phyloP scores from a whole-genome alignment of 2,329 filamentous ascomycete species.

The Aspergillus udagawae region DNA sequence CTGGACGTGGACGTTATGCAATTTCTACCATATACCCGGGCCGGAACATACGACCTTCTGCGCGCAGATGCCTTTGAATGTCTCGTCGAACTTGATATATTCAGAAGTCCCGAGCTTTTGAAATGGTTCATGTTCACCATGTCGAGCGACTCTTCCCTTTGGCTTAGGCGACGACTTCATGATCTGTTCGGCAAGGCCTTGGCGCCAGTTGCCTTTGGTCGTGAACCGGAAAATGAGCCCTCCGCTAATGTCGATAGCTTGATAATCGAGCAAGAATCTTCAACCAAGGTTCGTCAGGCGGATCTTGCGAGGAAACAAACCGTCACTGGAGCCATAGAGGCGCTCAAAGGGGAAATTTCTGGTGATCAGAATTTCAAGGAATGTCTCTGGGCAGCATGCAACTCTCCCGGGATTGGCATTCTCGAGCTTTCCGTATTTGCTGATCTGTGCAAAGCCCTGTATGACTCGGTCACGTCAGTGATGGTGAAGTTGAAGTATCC shows the following conservation, averaged over 20 bases:
- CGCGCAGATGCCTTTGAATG: slow-evolving; percentile 57
- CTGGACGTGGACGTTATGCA: slow-evolving; percentile 52
- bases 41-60: slow-evolving; percentile 58
- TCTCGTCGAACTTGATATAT: slow-evolving; percentile 53
- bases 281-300: slow-evolving; percentile 49
- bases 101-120: slow-evolving; percentile 49
- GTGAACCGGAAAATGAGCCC: slow-evolving; percentile 33
- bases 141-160: slow-evolving; percentile 55
- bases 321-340: slow-evolving; percentile 55
- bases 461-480: slow-evolving; percentile 48
- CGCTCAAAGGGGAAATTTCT: slow-evolving; percentile 52
- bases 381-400: slow-evolving; percentile 55
- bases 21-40: slow-evolving; percentile 58
- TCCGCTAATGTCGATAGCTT: slow-evolving; percentile 40
- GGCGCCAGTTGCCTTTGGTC: slow-evolving; percentile 57
- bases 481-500: slow-evolving; percentile 52
- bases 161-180: slow-evolving; percentile 52
- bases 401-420: slow-evolving; percentile 47
- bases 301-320: slow-evolving; percentile 54
- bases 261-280: slow-evolving; percentile 56
- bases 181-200: slow-evolving; percentile 52
- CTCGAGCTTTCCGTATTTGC: slow-evolving; percentile 54
- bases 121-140: slow-evolving; percentile 56
- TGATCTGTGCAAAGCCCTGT: slow-evolving; percentile 56
- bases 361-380: slow-evolving; percentile 48